A percentile compares a stretch with the other conserved stretches of the same genome.
phyloP scores from a whole-genome alignment of 1,284 basidiomycete genomes.

The Cryptococcus sp. region DNA sequence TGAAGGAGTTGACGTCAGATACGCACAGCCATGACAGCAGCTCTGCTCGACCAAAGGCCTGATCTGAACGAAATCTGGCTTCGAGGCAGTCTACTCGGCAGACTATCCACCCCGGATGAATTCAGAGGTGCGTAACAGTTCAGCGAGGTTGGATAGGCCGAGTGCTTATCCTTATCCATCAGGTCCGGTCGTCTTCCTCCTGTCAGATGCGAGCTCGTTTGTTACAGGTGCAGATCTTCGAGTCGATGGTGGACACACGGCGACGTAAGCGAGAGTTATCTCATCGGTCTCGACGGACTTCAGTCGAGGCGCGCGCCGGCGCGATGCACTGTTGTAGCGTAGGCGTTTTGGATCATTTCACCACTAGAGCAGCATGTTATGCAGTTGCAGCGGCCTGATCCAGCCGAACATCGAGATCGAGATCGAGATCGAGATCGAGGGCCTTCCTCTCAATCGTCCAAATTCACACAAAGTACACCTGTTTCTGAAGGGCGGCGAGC shows the following conservation, averaged over 20 bases:
- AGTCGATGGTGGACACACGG: constrained; percentile 44
- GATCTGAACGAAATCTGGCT: constrained; percentile 31
- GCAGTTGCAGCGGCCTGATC: too few relatives aligned
- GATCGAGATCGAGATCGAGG: too few relatives aligned
- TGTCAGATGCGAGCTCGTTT: constrained; percentile 39
- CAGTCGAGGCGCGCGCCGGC: too few relatives aligned
- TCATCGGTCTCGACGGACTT: too few relatives aligned
- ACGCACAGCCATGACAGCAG: constrained; percentile 52
- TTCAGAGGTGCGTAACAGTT: constrained; percentile 21
- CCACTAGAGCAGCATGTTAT: too few relatives aligned
- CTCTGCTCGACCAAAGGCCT: constrained; percentile 26
- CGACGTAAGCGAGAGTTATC: constrained; percentile 19
- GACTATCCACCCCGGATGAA: constrained; percentile 31
- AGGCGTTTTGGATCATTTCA: too few relatives aligned
- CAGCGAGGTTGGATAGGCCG: too few relatives aligned
- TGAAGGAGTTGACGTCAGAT: constrained; percentile 50
- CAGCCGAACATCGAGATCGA: too few relatives aligned
- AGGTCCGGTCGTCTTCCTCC: constrained; percentile 45
- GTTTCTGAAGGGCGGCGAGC: too few relatives aligned
- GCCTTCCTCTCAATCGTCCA: too few relatives aligned
- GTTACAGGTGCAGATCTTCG: constrained; percentile 40
- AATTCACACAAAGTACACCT: too few relatives aligned
- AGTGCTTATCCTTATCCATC: not conserved
- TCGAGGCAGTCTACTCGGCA: constrained; percentile 20
- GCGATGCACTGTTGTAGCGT: too few relatives aligned